Evolutionary conservation across 2,329 filamentous ascomycete genomes (phyloP).

Genomic region (Clonostachys sp.): DNA sequence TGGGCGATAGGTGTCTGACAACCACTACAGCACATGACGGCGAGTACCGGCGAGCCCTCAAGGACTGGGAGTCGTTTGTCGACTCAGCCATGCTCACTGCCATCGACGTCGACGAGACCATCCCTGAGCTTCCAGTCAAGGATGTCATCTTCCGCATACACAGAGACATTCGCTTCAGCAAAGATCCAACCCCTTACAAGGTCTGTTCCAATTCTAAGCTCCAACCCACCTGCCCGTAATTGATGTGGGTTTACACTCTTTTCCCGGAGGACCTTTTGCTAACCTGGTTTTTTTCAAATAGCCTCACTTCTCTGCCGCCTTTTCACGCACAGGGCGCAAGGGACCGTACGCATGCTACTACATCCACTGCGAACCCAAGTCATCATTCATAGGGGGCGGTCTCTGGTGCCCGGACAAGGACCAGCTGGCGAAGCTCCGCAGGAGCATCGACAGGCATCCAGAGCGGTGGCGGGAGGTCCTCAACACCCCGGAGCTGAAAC

Average conservation of each 20-base stretch:
- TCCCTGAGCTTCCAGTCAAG: slow-evolving; percentile 81
- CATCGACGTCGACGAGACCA: slow-evolving; percentile 68
- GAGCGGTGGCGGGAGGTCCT: slow-evolving; percentile 65
- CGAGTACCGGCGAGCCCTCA: slow-evolving; percentile 72
- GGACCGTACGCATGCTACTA: slow-evolving; percentile 88
- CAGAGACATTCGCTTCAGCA: slow-evolving; percentile 78
- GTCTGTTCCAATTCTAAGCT: slow-evolving; percentile 29
- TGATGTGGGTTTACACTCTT: background rate
- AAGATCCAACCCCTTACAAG: slow-evolving; percentile 86
- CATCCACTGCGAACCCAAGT: slow-evolving; percentile 70
- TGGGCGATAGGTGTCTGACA: no score
- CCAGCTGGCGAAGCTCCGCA: slow-evolving; percentile 62
- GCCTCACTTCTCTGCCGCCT: slow-evolving; percentile 80
- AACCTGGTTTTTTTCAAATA: slow-evolving; percentile 18
- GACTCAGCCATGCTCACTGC: slow-evolving; percentile 67
- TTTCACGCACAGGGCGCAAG: slow-evolving; percentile 83
- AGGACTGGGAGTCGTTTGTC: slow-evolving; percentile 79
- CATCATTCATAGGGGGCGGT: slow-evolving; percentile 70
- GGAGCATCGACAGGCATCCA: slow-evolving; percentile 71
- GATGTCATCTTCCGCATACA: slow-evolving; percentile 87
- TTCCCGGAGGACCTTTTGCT: slow-evolving; percentile 9
- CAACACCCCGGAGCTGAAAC: slow-evolving; percentile 53
- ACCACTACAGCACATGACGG: slow-evolving; percentile 62
- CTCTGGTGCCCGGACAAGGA: slow-evolving; percentile 73
- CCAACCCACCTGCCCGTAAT: slow-evolving; percentile 6